Conservation (phyloP, 2,329 filamentous ascomycete genomes). For the Tolypocladium album region DNA sequence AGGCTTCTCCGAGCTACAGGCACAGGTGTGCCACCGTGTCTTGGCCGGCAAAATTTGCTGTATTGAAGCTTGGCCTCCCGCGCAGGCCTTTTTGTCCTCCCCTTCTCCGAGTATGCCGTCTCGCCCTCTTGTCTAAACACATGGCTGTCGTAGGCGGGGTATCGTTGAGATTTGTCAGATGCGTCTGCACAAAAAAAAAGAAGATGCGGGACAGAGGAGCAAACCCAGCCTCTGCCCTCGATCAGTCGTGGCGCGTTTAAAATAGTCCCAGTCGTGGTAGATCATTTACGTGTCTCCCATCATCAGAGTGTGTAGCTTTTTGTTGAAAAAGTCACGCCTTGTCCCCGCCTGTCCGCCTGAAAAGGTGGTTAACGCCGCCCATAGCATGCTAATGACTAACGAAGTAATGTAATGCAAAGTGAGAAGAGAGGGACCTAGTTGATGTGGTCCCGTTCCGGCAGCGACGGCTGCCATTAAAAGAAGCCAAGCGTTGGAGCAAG, state of each 20-base stretch:
- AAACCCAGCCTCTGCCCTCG: background rate
- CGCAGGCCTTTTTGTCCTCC: background rate
- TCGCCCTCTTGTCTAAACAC: constrained; percentile 7
- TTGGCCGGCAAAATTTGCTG: background rate
- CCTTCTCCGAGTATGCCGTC: background rate
- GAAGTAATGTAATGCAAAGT: constrained; percentile 8
- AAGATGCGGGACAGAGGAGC: constrained; percentile 2
- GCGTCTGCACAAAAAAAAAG: constrained; percentile 18
- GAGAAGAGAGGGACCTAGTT: constrained; percentile 2
- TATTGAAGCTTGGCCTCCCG: background rate
- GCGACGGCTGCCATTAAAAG: constrained; percentile 1
- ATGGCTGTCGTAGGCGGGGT: constrained; percentile 18
- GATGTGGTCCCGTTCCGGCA: constrained; percentile 4
- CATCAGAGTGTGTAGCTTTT: constrained; percentile 22
- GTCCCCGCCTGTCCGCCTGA: constrained; percentile 8
- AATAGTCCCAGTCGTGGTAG: constrained; percentile 1
- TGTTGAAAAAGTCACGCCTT: constrained; percentile 28
- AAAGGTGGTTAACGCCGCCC: constrained; percentile 4
- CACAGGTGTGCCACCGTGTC: background rate
- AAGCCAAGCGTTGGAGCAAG: constrained; percentile 6
- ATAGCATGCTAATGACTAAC: constrained; percentile 7
- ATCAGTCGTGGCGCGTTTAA: constrained; percentile 5
- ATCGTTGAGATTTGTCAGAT: constrained; percentile 29
- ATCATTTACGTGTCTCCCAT: constrained; percentile 1
- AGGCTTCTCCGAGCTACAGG: background rate